Conservation (phyloP, 2,329 filamentous ascomycete genomes). For the Colletotrichum sp. region DNA sequence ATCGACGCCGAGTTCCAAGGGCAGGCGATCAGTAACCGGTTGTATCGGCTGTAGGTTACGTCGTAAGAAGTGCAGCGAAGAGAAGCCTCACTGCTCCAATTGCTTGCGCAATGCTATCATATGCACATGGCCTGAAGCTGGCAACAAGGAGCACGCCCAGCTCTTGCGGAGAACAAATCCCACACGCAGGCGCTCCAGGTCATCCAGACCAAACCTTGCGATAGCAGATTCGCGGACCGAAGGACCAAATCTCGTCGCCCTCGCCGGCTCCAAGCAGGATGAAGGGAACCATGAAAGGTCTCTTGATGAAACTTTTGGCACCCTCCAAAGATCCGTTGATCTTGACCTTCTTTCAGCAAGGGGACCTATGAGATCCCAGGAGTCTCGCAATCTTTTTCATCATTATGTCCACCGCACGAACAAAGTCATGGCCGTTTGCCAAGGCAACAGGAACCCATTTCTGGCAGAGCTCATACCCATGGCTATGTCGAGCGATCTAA, state of each 20-base stretch:
- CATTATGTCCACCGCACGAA: not conserved
- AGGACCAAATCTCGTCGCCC: rapidly evolving
- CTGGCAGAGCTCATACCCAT: not conserved
- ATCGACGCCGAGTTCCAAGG: not conserved
- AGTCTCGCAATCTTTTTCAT: not conserved
- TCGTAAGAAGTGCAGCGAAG: not conserved
- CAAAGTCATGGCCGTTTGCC: not conserved
- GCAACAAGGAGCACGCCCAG: not conserved
- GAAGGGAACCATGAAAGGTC: not conserved
- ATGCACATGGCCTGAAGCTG: not conserved
- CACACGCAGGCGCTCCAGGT: not conserved
- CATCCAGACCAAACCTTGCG: not conserved
- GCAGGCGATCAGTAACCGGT: not conserved
- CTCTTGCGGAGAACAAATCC: not conserved
- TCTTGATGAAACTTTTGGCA: not conserved
- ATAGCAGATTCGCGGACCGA: not conserved
- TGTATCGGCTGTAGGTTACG: not conserved
- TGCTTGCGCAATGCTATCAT: not conserved
- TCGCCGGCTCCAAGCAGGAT: not conserved
- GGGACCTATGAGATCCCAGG: not conserved
- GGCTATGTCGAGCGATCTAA: not conserved
- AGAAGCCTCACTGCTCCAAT: not conserved
- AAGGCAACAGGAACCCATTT: not conserved
- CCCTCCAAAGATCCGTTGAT: not conserved
- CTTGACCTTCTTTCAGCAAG: not conserved